Base-by-base conservation (phyloP, 345 rosid genomes). In the Moricandia moricandioides region DNA sequence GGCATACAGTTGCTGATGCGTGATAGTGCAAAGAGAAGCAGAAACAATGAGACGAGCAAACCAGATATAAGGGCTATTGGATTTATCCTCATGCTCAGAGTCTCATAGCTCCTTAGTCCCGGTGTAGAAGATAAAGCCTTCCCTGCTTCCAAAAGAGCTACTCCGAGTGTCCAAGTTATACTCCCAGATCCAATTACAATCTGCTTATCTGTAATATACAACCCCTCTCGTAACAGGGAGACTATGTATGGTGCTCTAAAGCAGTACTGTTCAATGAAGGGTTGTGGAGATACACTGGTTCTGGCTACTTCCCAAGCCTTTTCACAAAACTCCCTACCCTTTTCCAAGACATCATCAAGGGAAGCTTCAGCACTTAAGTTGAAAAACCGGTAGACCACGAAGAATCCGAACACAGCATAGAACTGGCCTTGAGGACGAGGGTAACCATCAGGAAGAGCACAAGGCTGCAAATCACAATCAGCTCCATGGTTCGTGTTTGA, bases 121-220 rank as follows among this genome's bases (percentile, higher is more conserved):
- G 78, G n/a, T 74, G 86, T 85, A 39, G 85, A 76, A 45, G 96
- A 84, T 71, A 89, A 79, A 77, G 90, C 85, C 78, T 84, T 88
- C 75, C 99, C 98, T 62, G 94, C 91, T 87, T 92, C 93, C 61
- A 88, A 65, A 52, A 95, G 82, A 54, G 98, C 99, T 58, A 90
- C 98, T 70, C 99, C 99, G 65, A 90, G 89, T 47, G 98, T 95
- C 99, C 99, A 92, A 17, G 99, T 95, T 60, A 95, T 90, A 80
- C 98, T 82, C 73, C 98, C 99, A 73, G 99, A 90, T 60, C 97
- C 99, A 78, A 95, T 80, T 67, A 86, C 74, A 62, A 92, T 77
- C 65, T 89, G 92, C 45, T 71, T 80, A 79, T 90, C 99, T 4
- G 88, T 87, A 43, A 95, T 89, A 77, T 92, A 97, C 72, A 95